Base-by-base conservation (phyloP, 768 basidiomycete genomes). In the Mycena pura region DNA sequence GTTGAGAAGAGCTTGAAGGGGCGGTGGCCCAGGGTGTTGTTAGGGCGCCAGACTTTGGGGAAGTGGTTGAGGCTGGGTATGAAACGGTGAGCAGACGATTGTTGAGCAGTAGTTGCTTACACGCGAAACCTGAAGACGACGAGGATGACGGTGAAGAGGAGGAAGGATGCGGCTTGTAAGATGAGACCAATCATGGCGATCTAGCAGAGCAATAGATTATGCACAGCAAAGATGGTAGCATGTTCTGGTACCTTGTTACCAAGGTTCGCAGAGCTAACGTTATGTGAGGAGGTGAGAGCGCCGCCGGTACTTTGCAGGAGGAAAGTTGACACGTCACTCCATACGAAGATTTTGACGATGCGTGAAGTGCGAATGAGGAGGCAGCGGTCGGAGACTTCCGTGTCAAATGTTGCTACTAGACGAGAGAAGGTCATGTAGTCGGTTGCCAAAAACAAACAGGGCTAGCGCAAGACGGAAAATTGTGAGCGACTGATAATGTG, bases 361-460 rank as follows among this genome's bases (percentile, higher is more conserved):
- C 72, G 70, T 6, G 65, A 66, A 1, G 78, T 71, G 0, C 73
- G 70, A 21, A 87, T 66, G 21, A 80, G 60, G 8, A 86, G 69
- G 59, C 80, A 77, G 21, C 74, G 62, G 21, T 75, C 68, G 15
- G 75, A 72, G 9, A 73, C 68, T 10, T 85, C 68, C 44, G 76
- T 69, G 11, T 68, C 71, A 19, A 69, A 59, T 5, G 40, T 56
- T 4, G 41, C 19, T 2, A 82, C 81, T 5, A 88, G 70, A 9
- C 76, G 80, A 5, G 83, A 81, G 0, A 87, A 77, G 32, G 86
- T 72, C 62, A 84, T 65, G 68, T 88, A 87, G 62, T 82, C 76
- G 11, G 81, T 76, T 1, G 83, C 83, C 44, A 85, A 80, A 71
- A 86, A 87, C 19, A 82, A 83, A 68, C 87, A 88, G 2, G 86